These are phyloP conservation scores for Oryza brachyantha DNA, from an alignment of 176 grass and related monocot species.

Conservation along the genomic window DNA sequence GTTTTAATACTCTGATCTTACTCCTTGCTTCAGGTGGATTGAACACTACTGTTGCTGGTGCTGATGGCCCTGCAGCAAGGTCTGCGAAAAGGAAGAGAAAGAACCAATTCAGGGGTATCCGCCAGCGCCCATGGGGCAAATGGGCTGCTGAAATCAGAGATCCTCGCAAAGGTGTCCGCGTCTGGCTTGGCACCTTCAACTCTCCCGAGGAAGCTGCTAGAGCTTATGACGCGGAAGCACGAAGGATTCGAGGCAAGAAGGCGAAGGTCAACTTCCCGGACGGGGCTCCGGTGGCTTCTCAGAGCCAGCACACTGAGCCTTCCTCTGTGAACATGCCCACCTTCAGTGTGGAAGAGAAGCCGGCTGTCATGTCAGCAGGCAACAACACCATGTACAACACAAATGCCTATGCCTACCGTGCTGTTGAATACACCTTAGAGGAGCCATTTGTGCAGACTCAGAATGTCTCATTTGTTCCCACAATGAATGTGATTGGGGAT, in stretches of 20 bases:
- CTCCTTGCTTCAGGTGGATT: conserved; percentile 36
- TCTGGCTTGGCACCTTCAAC: conserved; percentile 96
- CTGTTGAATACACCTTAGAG: conserved; percentile 23
- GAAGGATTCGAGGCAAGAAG: conserved; percentile 89
- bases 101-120: conserved; percentile 89
- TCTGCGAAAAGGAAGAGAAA: conserved; percentile 71
- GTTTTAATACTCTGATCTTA: background rate
- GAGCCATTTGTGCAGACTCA: conserved; percentile 39
- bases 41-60: conserved; percentile 16
- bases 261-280: conserved; percentile 96
- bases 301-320: conserved; percentile 13
- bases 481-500: conserved; percentile 23
- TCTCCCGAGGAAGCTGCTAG: conserved; percentile 91
- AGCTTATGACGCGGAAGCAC: conserved; percentile 88
- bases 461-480: conserved; percentile 18
- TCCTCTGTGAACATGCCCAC: conserved; percentile 14
- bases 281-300: conserved; percentile 26
- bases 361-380: background rate
- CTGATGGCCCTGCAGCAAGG: conserved; percentile 20
- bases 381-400: conserved; percentile 24
- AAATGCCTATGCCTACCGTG: conserved; percentile 25
- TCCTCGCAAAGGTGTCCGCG: conserved; percentile 82
- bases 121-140: conserved; percentile 90
- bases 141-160: conserved; percentile 99
- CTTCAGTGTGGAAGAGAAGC: conserved; percentile 34